Percentiles rank a stretch among this genome's conserved stretches.
Conservation (phyloP, 805 yeast species). For the Priceomyces castillae region DNA sequence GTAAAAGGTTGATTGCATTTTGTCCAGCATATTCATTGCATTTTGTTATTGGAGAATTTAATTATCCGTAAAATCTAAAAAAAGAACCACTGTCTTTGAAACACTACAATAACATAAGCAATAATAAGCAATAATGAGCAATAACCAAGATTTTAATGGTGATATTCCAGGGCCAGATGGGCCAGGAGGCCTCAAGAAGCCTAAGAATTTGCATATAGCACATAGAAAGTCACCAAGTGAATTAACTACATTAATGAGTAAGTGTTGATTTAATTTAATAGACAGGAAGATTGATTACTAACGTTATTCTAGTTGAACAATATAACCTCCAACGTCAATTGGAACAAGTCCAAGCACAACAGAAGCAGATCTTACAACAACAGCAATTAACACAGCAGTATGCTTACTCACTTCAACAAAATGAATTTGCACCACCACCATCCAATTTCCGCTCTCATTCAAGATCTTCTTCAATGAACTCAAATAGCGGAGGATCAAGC, state of each 20-base stretch:
- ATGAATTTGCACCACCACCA: constrained; percentile 23
- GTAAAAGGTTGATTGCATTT: background rate
- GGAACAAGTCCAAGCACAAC: constrained; percentile 89
- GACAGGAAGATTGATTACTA: constrained; percentile 1
- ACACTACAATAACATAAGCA: too few relatives aligned
- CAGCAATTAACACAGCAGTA: constrained; percentile 39
- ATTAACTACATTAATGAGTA: constrained; percentile 78
- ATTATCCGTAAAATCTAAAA: background rate
- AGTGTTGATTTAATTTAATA: background rate
- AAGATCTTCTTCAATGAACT: constrained; percentile 28
- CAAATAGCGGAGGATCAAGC: constrained; percentile 11
- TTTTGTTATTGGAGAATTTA: background rate
- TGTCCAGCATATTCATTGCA: background rate
- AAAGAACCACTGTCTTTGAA: too few relatives aligned
- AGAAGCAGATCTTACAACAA: constrained; percentile 80
- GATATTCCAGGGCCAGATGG: constrained; percentile 2
- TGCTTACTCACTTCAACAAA: constrained; percentile 21
- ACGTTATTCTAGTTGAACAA: constrained; percentile 57
- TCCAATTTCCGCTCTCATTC: constrained; percentile 30
- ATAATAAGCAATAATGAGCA: background rate
- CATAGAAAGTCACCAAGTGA: constrained; percentile 96
- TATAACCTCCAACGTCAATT: constrained; percentile 86
- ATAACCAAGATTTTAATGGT: background rate
- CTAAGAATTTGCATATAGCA: constrained; percentile 73
- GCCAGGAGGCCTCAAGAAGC: constrained; percentile 20